These are phyloP conservation scores for Rhododendron mucronatum DNA, from an alignment of 148 eudicot genomes.

Conservation along the genomic window DNA sequence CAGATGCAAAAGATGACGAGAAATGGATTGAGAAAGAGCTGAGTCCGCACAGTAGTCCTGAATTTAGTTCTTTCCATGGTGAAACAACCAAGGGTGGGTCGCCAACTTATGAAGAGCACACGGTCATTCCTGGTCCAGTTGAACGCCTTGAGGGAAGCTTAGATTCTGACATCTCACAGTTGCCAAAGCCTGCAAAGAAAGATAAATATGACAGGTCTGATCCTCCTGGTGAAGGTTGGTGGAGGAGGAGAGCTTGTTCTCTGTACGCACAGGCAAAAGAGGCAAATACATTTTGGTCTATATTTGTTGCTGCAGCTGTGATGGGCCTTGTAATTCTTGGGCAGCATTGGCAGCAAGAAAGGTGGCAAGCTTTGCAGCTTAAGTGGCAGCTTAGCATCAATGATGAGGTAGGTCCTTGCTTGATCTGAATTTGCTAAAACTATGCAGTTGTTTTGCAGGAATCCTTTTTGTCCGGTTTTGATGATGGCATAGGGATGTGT, in stretches of 20 bases:
- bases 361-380: conserved; percentile 66
- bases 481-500: neutral
- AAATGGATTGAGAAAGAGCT: conserved; percentile 39
- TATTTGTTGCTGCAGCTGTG: conserved; percentile 82
- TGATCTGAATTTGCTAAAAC: neutral
- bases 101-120: conserved; percentile 24
- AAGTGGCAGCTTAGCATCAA: conserved; percentile 53
- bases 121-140: conserved; percentile 23
- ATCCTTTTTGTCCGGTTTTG: neutral
- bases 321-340: conserved; percentile 91
- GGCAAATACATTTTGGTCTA: conserved; percentile 74
- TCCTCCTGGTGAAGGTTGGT: conserved; percentile 80
- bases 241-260: conserved; percentile 64
- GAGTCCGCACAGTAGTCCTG: conserved; percentile 27
- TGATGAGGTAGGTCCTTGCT: conserved; percentile 46
- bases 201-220: conserved; percentile 43
- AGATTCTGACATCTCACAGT: conserved; percentile 30
- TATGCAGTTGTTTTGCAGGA: neutral
- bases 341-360: conserved; percentile 71
- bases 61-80: conserved; percentile 22
- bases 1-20: conserved; percentile 42
- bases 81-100: conserved; percentile 27
- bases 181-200: conserved; percentile 29
- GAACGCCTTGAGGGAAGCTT: conserved; percentile 32
- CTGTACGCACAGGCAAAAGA: conserved; percentile 74